Conservation (phyloP, 768 basidiomycete species). For the Tubosaeta brunneosetosa region DNA sequence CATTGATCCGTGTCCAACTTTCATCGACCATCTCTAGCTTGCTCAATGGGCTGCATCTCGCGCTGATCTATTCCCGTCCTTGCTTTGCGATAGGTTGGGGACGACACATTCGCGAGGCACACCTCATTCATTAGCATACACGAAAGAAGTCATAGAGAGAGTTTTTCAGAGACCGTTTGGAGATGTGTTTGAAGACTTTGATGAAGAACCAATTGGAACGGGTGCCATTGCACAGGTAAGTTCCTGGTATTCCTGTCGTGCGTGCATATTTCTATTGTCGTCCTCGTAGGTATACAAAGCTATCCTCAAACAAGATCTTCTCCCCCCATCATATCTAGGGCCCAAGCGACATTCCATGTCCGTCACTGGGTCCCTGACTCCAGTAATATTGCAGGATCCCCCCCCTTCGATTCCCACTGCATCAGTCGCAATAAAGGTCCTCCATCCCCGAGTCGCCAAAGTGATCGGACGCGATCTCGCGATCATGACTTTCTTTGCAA, state of each 20-base stretch:
- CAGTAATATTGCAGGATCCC: conserved; percentile 45
- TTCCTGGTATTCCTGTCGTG: conserved; percentile 17
- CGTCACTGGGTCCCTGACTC: conserved; percentile 47
- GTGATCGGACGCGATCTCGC: conserved; percentile 84
- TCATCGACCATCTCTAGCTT: conserved; percentile 46
- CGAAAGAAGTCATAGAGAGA: conserved; percentile 71
- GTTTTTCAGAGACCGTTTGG: conserved; percentile 83
- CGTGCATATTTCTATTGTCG: neutral
- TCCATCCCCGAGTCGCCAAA: conserved; percentile 82
- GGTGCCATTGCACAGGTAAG: conserved; percentile 90
- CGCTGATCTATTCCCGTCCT: conserved; percentile 85
- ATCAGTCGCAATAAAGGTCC: conserved; percentile 91
- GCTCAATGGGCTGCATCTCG: conserved; percentile 98
- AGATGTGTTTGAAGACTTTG: conserved; percentile 89
- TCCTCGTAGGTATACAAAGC: conserved; percentile 76
- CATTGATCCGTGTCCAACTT: conserved; percentile 4
- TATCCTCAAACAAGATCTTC: conserved; percentile 74
- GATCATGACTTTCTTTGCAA: conserved; percentile 94
- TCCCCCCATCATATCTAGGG: conserved; percentile 79
- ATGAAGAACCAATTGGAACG: conserved; percentile 84
- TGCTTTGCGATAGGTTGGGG: conserved; percentile 80
- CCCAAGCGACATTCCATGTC: conserved; percentile 59
- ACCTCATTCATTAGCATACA: conserved; percentile 76
- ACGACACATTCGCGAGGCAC: conserved; percentile 84
- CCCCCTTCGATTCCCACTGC: conserved; percentile 74